Conservation (phyloP, 768 basidiomycete genomes). For the Asterophora parasitica region DNA sequence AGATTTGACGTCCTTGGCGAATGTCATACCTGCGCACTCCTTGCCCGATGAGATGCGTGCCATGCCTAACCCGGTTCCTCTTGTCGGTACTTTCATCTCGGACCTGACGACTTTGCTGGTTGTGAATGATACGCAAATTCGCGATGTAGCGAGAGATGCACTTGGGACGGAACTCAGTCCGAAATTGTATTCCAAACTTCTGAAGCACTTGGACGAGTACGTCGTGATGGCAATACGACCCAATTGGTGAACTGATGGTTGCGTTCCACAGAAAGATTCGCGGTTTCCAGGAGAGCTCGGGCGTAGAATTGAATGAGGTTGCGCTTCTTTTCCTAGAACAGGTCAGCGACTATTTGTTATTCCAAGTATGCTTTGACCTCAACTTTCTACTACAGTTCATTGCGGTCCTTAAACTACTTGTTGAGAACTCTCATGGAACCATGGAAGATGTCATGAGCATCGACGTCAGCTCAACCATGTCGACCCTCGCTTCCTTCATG, state of each 20-base stretch:
- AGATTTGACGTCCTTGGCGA: constrained; percentile 43
- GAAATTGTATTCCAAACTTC: constrained; percentile 58
- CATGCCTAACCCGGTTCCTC: constrained; percentile 48
- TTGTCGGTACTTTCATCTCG: constrained; percentile 62
- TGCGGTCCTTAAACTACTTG: constrained; percentile 66
- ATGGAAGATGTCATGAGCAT: constrained; percentile 58
- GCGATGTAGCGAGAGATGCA: constrained; percentile 79
- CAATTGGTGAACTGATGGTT: neutral
- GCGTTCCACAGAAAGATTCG: constrained; percentile 40
- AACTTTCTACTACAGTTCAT: constrained; percentile 47
- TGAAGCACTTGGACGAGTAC: constrained; percentile 73
- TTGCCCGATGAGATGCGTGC: constrained; percentile 75
- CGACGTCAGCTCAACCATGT: constrained; percentile 58
- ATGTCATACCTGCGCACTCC: constrained; percentile 49
- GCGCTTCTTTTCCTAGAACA: constrained; percentile 67
- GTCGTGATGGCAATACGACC: constrained; percentile 21
- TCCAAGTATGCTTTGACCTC: neutral
- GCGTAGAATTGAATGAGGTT: constrained; percentile 36
- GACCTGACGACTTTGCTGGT: constrained; percentile 68
- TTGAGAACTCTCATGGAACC: constrained; percentile 62
- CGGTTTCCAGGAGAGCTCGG: constrained; percentile 43
- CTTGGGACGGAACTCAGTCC: constrained; percentile 76
- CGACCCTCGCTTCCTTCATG: constrained; percentile 60
- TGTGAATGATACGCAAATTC: constrained; percentile 55
- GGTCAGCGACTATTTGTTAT: constrained; percentile 30